These are phyloP conservation scores for Botrytis galanthina DNA, from an alignment of 2,329 filamentous ascomycete species.

Conservation along the genomic window DNA sequence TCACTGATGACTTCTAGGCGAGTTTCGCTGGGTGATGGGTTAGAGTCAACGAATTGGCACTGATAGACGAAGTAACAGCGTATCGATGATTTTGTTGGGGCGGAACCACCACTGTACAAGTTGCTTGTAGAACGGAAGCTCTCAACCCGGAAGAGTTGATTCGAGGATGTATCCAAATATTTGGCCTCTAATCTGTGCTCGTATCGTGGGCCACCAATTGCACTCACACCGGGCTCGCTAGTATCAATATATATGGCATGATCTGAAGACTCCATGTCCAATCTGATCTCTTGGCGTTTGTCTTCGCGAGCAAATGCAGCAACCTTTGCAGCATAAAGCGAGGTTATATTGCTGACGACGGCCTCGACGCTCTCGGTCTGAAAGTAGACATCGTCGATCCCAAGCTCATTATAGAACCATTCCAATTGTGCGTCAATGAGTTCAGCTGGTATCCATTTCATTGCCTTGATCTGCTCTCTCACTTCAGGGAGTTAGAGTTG, in stretches of 20 bases:
- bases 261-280: conserved; percentile 92
- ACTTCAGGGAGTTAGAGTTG: conserved; percentile 29
- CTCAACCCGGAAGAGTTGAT: conserved; percentile 83
- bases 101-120: conserved; percentile 61
- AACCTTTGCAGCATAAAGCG: conserved; percentile 94
- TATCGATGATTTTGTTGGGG: conserved; percentile 72
- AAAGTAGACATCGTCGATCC: conserved; percentile 99
- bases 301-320: conserved; percentile 91
- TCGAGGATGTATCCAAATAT: conserved; percentile 78
- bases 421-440: conserved; percentile 82
- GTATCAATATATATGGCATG: conserved; percentile 99
- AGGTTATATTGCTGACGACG: conserved; percentile 92
- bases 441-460: conserved; percentile 77
- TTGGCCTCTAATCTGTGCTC: conserved; percentile 93
- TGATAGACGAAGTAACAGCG: conserved; percentile 99
- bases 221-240: conserved; percentile 79
- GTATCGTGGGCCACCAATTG: conserved; percentile 79
- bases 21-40: conserved; percentile 75
- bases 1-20: conserved; percentile 90
- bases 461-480: conserved; percentile 70
- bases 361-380: conserved; percentile 81
- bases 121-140: conserved; percentile 90
- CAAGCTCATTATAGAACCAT: conserved; percentile 98
- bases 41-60: conserved; percentile 79
- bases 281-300: conserved; percentile 87